Percentiles rank a stretch among this genome's conserved stretches.
Evolutionary conservation across 371 early-diverging fungal species (phyloP).

Genomic region (Lichtheimia corymbifera): DNA sequence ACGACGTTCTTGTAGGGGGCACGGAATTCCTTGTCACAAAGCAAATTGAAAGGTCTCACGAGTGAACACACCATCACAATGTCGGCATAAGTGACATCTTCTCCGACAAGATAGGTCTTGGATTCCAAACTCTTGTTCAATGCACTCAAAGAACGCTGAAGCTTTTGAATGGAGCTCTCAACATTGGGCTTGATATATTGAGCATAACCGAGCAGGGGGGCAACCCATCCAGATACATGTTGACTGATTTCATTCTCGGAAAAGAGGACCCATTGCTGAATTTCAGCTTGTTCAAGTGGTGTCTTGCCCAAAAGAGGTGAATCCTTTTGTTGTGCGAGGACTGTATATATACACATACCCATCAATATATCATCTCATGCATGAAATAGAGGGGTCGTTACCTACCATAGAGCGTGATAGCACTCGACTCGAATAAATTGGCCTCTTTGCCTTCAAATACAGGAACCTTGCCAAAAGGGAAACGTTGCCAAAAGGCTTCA

Average conservation of each 20-base stretch:
- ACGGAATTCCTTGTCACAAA: conserved; percentile 74
- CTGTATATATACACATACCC: conserved; percentile 26
- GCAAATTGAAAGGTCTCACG: conserved; percentile 56
- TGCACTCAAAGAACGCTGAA: conserved; percentile 62
- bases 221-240: conserved; percentile 57
- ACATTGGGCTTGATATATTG: conserved; percentile 71
- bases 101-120: conserved; percentile 92
- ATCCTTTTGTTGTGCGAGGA: conserved; percentile 65
- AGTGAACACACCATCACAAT: conserved; percentile 70
- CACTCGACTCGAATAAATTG: conserved; percentile 77
- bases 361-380: background rate
- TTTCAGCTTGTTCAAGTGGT: conserved; percentile 72
- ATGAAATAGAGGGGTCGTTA: background rate
- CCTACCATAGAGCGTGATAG: conserved; percentile 87
- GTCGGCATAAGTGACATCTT: conserved; percentile 90
- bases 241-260: conserved; percentile 62
- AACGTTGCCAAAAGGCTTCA: conserved; percentile 81
- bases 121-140: conserved; percentile 75
- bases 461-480: conserved; percentile 84
- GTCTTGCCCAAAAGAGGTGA: conserved; percentile 65
- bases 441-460: conserved; percentile 76
- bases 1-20: conserved; percentile 80
- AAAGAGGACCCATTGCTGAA: conserved; percentile 79
- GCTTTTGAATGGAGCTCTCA: conserved; percentile 66
- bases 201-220: conserved; percentile 66